Evolutionary conservation across 106 monocot genomes (phyloP).

Genomic region (Posidonia australis): DNA sequence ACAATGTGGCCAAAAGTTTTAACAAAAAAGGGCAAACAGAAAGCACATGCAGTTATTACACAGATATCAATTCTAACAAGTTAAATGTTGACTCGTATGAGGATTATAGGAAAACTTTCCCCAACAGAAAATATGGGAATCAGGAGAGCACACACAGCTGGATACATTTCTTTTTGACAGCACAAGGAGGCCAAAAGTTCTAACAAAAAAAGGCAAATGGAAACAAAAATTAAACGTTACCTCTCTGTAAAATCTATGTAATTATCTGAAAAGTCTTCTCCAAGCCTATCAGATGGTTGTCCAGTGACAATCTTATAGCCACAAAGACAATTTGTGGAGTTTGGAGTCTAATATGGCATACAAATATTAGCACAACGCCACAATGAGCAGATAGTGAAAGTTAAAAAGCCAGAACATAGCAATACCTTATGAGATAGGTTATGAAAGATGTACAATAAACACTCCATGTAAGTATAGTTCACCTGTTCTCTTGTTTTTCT

Average conservation of each 20-base stretch:
- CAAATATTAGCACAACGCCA: slow-evolving; percentile 3
- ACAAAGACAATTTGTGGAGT: slow-evolving; percentile 95
- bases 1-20: too few relatives aligned
- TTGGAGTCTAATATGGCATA: slow-evolving; percentile 63
- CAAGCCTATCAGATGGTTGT: slow-evolving; percentile 96
- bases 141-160: too few relatives aligned
- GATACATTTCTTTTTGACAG: too few relatives aligned
- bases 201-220: not conserved
- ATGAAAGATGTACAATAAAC: slow-evolving; percentile 87
- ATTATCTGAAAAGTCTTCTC: slow-evolving; percentile 93
- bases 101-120: too few relatives aligned
- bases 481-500: slow-evolving; percentile 66
- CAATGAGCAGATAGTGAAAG: not conserved
- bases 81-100: too few relatives aligned
- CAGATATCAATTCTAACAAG: too few relatives aligned
- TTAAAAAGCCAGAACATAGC: not conserved
- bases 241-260: slow-evolving; percentile 93
- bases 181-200: too few relatives aligned
- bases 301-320: slow-evolving; percentile 99
- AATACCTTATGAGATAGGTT: slow-evolving; percentile 85
- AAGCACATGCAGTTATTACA: too few relatives aligned
- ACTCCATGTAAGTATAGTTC: slow-evolving; percentile 74
- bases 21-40: not conserved
- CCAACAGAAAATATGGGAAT: too few relatives aligned
- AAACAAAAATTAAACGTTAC: slow-evolving; percentile 30